Evolutionary conservation across 2,329 filamentous ascomycete species (phyloP), one percentile per base, ranked within the genome.

Genomic region (Pseudopyrenochaeta lycopersici): DNA sequence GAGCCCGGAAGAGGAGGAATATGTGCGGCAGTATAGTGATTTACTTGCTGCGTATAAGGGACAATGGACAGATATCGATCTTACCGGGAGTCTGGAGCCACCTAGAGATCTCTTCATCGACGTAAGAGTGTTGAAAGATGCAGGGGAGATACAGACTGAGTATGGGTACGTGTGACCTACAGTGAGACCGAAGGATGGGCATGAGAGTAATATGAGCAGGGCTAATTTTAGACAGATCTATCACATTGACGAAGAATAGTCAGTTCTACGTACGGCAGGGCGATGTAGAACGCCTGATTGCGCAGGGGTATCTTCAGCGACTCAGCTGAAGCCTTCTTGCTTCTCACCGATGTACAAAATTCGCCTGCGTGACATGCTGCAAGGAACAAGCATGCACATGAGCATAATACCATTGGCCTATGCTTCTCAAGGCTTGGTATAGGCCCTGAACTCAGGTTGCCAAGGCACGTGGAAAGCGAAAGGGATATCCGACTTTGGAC

Each of bases 121-220:
- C 75, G 95, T 99, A 31, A 84, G 95, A 41, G 95, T 99, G 43
- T 79, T 99, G 60, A 97, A 95, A 75, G 95, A 99, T 80, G 95
- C 94, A 1, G 95, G 96, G 4, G 95, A 99, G 81, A 97, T 99
- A 61, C 94, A 99, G 79, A 99, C 95, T 0, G 96, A 99, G 82
- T 99, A 99, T 73, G 95, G 95, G 90, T 96, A 83, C 76, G 88
- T 81, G 17, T 18, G 11, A 32, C 14, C 18, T 17, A 10, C 23
- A 10, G n/a, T 12, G 40, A 27, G 32, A 11, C 32, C n/a, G 21
- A 5, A n/a, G 7, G 39, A 18, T 7, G 35, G 5, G 9, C n/a
- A 21, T 12, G 39, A 20, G n/a, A 29, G 23, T 27, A 9, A 27
- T 27, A 27, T 27, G 23, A 27, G 23, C 9, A 27, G 23, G 10